phyloP scores from a whole-genome alignment of 495 filamentous ascomycete genomes.

The Penicillium simplicissimum region DNA sequence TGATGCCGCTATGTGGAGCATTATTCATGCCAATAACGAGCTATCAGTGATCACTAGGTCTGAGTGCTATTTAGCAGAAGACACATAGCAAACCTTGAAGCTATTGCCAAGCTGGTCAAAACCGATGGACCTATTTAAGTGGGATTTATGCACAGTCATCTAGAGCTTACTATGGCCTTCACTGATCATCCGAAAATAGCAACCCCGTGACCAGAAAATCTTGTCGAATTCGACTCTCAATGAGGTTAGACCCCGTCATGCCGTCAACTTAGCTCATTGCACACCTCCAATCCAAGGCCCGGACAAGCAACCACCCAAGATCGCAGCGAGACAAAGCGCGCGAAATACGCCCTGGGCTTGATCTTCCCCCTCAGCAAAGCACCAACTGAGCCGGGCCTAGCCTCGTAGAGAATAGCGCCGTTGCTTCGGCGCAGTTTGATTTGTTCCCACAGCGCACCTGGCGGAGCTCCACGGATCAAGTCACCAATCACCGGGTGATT shows the following conservation, averaged over 20 bases:
- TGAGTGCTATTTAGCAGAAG: neutral
- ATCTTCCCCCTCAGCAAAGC: slow-evolving; percentile 6
- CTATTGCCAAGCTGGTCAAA: neutral
- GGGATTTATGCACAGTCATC: neutral
- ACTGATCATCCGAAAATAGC: slow-evolving; percentile 2
- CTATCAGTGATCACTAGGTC: neutral
- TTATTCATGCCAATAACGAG: neutral
- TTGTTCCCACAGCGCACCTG: neutral
- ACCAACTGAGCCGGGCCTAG: neutral
- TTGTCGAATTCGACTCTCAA: neutral
- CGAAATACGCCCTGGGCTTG: slow-evolving; percentile 18
- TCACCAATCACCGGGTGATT: slow-evolving; percentile 2
- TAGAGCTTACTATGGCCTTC: neutral
- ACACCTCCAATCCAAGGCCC: too few relatives aligned
- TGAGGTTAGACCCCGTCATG: neutral
- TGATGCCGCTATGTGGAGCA: neutral
- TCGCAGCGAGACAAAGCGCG: neutral
- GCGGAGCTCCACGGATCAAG: slow-evolving; percentile 2
- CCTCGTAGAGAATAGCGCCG: neutral
- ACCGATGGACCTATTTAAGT: neutral
- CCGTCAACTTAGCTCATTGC: too few relatives aligned
- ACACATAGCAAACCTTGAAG: neutral
- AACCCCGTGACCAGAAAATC: slow-evolving; percentile 13
- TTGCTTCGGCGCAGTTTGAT: neutral
- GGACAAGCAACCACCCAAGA: too few relatives aligned